A percentile compares a stretch with the other conserved stretches of the same genome.
phyloP scores from a whole-genome alignment of 2,329 filamentous ascomycete genomes.

The Penicillium fuscoglaucum region DNA sequence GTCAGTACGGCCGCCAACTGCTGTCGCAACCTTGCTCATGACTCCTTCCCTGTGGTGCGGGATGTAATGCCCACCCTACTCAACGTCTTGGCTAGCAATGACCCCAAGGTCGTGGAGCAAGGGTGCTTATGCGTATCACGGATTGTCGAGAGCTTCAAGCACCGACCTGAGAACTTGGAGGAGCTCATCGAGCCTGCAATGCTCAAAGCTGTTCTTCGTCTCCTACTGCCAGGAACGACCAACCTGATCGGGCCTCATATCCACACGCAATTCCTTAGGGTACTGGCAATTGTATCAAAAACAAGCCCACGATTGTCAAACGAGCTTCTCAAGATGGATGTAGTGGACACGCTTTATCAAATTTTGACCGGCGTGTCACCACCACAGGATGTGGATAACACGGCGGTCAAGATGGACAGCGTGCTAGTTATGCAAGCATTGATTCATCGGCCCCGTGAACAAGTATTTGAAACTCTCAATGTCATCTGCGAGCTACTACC shows the following conservation, averaged over 20 bases:
- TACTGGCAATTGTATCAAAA: constrained; percentile 84
- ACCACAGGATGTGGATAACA: constrained; percentile 65
- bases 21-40: constrained; percentile 92
- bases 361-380: constrained; percentile 95
- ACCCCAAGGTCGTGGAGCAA: constrained; percentile 96
- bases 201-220: constrained; percentile 77
- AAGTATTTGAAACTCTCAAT: constrained; percentile 95
- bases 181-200: constrained; percentile 87
- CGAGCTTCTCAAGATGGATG: constrained; percentile 91
- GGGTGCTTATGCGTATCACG: constrained; percentile 92
- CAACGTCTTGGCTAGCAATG: constrained; percentile 85
- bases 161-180: constrained; percentile 82
- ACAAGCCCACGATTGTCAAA: constrained; percentile 84
- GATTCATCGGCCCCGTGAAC: constrained; percentile 91
- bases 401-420: constrained; percentile 74
- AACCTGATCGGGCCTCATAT: constrained; percentile 93
- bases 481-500: constrained; percentile 94
- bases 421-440: constrained; percentile 98
- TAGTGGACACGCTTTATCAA: constrained; percentile 96
- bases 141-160: constrained; percentile 95
- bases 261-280: constrained; percentile 92
- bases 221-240: constrained; percentile 89
- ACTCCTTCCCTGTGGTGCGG: constrained; percentile 85
- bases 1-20: constrained; percentile 98
- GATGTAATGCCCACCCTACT: constrained; percentile 97